A percentile compares a stretch with the other conserved stretches of the same genome.
Conservation (phyloP, 23 red algal species). For the Pyropia haitanensis region DNA sequence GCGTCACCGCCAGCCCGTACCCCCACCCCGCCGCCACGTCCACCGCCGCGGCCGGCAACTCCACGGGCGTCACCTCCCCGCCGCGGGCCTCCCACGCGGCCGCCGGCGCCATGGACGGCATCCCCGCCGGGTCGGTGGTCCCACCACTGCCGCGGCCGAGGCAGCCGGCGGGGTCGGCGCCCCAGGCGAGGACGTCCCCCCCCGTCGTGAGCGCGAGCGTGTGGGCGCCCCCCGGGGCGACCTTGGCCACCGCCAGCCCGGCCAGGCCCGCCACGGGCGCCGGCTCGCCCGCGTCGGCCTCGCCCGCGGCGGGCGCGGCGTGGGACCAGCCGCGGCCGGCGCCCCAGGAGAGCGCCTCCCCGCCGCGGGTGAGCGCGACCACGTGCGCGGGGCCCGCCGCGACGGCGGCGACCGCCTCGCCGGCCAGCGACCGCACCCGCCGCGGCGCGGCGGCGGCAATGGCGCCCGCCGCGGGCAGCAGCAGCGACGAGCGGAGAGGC, state of each 20-base stretch:
- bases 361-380: slow-evolving; percentile 9
- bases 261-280: neutral
- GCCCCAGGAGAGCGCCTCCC: slow-evolving; percentile 25
- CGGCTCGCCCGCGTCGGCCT: slow-evolving; percentile 17
- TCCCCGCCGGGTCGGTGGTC: neutral
- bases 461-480: neutral
- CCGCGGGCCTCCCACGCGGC: too few species aligned
- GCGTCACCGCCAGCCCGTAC: too few species aligned
- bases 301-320: slow-evolving; percentile 2
- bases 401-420: slow-evolving; percentile 1
- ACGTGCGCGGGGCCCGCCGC: slow-evolving; percentile 13
- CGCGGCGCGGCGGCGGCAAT: slow-evolving; percentile 11
- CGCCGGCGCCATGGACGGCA: too few species aligned
- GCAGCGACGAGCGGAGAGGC: neutral
- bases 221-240: slow-evolving; percentile 23
- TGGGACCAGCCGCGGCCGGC: slow-evolving; percentile 7
- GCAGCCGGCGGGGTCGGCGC: slow-evolving; percentile 24
- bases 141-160: slow-evolving; percentile 11
- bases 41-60: too few species aligned
- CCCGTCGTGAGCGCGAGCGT: slow-evolving; percentile 17
- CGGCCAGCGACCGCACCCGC: slow-evolving; percentile 3
- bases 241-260: slow-evolving; percentile 13
- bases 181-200: slow-evolving; percentile 23
- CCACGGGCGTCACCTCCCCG: too few species aligned
- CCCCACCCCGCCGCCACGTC: too few species aligned